These are phyloP conservation scores for Zizania latifolia DNA, from an alignment of 176 grass and related monocot genomes.

Conservation along the genomic window DNA sequence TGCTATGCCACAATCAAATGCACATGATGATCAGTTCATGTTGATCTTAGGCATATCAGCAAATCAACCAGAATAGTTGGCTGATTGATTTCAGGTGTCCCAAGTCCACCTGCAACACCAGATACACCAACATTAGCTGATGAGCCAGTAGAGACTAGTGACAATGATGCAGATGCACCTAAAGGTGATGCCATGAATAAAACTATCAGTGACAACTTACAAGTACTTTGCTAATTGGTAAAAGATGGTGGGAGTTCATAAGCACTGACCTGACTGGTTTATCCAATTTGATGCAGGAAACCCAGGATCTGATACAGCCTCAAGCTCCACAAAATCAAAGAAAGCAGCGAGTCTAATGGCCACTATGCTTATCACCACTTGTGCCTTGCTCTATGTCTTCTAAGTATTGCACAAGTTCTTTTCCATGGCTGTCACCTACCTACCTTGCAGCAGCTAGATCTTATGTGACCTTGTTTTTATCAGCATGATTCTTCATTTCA, in stretches of 20 bases:
- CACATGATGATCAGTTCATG: neutral
- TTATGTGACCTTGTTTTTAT: conserved; percentile 17
- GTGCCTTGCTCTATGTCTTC: conserved; percentile 32
- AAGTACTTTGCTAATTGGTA: neutral
- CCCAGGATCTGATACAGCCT: conserved; percentile 8
- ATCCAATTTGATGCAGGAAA: conserved; percentile 35
- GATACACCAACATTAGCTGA: neutral
- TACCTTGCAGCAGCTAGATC: conserved; percentile 17
- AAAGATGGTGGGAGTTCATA: neutral
- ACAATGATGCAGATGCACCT: conserved; percentile 19
- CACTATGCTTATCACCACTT: conserved; percentile 14
- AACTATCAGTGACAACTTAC: neutral
- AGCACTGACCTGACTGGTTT: neutral
- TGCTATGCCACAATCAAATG: conserved; percentile 4
- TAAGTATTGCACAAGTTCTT: conserved; percentile 15
- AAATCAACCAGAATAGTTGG: neutral
- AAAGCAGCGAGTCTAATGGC: conserved; percentile 29
- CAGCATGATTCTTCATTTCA: neutral
- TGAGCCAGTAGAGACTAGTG: neutral
- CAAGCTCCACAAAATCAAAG: conserved; percentile 30
- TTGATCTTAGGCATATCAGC: neutral
- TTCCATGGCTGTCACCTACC: neutral
- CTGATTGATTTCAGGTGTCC: neutral
- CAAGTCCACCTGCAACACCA: neutral
- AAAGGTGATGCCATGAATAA: conserved; percentile 30